Evolutionary conservation across 306 rosid genomes (phyloP).

Genomic region (Vachellia collinsii): DNA sequence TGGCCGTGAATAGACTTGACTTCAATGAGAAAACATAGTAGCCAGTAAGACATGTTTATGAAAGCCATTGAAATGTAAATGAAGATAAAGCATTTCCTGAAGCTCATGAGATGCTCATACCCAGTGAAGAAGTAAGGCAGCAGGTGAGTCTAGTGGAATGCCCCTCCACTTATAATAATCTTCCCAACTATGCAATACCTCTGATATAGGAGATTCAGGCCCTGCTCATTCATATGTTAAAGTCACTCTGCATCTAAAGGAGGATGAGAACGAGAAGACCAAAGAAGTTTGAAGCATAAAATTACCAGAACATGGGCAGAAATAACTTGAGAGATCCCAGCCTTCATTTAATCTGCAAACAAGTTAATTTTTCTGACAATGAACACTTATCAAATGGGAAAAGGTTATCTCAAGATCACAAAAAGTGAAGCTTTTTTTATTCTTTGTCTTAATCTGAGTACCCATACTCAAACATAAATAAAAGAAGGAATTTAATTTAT

Average conservation of each 20-base stretch:
- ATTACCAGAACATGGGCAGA: constrained; percentile 82
- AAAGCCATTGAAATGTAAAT: constrained; percentile 17
- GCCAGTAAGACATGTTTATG: constrained; percentile 10
- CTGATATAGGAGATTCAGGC: constrained; percentile 50
- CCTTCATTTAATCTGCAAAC: constrained; percentile 54
- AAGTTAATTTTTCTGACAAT: constrained; percentile 10
- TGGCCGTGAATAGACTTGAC: not conserved
- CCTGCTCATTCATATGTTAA: constrained; percentile 54
- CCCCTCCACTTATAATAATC: constrained; percentile 86
- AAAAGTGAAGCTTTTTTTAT: constrained; percentile 13
- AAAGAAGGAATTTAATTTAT: not conserved
- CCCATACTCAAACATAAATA: not conserved
- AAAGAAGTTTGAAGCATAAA: constrained; percentile 34
- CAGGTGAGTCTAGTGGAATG: constrained; percentile 76
- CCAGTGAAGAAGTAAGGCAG: constrained; percentile 89
- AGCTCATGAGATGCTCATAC: constrained; percentile 50
- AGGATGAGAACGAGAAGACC: constrained; percentile 16
- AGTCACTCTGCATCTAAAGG: constrained; percentile 31
- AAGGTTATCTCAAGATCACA: not conserved
- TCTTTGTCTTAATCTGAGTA: constrained; percentile 15
- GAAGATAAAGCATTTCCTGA: constrained; percentile 20
- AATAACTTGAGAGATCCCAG: constrained; percentile 68
- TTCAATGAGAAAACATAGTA: not conserved
- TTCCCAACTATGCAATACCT: constrained; percentile 66
- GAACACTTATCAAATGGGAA: constrained; percentile 15